These are phyloP conservation scores for Biscogniauxia mediterranea DNA, from an alignment of 2,329 filamentous ascomycete genomes.

Conservation along the genomic window DNA sequence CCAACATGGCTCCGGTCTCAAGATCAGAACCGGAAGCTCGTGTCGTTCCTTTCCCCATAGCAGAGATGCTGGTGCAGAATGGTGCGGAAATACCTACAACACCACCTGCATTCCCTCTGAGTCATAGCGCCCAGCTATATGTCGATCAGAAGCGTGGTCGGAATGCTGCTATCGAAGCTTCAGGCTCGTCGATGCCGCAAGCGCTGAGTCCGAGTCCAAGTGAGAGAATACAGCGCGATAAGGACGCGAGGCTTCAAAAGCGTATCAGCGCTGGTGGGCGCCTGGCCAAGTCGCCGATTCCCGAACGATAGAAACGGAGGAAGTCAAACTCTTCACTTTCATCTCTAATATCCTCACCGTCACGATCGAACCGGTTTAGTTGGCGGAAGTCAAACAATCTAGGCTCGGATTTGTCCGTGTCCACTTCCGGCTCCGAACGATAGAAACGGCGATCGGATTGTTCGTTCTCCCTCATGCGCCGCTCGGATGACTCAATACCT, in stretches of 20 bases:
- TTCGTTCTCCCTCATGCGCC: conserved; percentile 28
- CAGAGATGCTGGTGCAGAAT: conserved; percentile 89
- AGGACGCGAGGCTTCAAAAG: conserved; percentile 69
- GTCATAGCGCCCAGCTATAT: conserved; percentile 76
- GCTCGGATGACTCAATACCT: conserved; percentile 27
- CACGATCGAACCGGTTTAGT: conserved; percentile 17
- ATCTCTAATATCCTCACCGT: conserved; percentile 19
- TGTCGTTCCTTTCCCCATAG: conserved; percentile 75
- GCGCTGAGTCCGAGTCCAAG: conserved; percentile 37
- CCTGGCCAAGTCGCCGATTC: conserved; percentile 64
- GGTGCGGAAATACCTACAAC: conserved; percentile 80
- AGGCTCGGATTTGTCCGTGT: conserved; percentile 26
- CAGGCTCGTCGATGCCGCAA: conserved; percentile 51
- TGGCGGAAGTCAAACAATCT: conserved; percentile 23
- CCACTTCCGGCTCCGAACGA: conserved; percentile 28
- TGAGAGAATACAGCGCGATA: conserved; percentile 59
- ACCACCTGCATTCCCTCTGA: conserved; percentile 80
- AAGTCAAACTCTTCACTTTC: conserved; percentile 29
- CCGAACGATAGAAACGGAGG: conserved; percentile 45
- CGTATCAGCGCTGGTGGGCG: conserved; percentile 74
- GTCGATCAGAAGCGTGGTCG: conserved; percentile 72
- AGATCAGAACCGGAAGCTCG: conserved; percentile 47
- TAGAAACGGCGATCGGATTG: conserved; percentile 35
- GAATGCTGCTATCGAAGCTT: conserved; percentile 40
- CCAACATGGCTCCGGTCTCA: conserved; percentile 39